These are phyloP conservation scores for Chalciporus pseudorubinellus DNA, from an alignment of 768 basidiomycete genomes.

Conservation along the genomic window DNA sequence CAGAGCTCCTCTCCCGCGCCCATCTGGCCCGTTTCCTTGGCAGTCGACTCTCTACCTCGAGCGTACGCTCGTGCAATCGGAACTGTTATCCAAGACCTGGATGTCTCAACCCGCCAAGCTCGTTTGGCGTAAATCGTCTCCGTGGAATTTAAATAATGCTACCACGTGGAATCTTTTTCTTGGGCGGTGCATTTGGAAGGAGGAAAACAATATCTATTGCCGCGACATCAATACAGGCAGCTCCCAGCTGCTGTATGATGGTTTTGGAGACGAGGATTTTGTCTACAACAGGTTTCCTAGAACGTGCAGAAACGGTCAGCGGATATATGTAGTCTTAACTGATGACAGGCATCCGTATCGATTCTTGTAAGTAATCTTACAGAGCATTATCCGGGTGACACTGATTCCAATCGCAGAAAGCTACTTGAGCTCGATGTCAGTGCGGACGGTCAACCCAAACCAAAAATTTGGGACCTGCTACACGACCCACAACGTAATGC, in stretches of 20 bases:
- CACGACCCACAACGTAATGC: not conserved
- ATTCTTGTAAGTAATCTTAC: not conserved
- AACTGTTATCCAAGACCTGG: not conserved
- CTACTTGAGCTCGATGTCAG: not conserved
- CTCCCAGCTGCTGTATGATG: not conserved
- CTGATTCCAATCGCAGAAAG: not conserved
- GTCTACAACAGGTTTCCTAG: not conserved
- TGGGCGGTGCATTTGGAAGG: not conserved
- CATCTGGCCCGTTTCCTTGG: not conserved
- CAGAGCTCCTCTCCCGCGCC: not conserved
- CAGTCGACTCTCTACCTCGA: not conserved
- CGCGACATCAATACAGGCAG: not conserved
- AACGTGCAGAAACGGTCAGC: not conserved
- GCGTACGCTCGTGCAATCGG: not conserved
- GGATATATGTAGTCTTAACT: not conserved
- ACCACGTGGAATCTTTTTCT: not conserved
- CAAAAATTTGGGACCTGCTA: not conserved
- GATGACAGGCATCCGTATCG: not conserved
- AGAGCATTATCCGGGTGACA: too few species aligned
- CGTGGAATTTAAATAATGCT: not conserved
- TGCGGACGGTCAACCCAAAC: not conserved
- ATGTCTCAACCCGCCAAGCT: not conserved
- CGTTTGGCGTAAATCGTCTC: not conserved
- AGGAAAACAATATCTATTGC: not conserved
- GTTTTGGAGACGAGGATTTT: not conserved